Percentiles rank a stretch among this genome's conserved stretches.
Evolutionary conservation across 352 stramenopile species (phyloP).

Genomic region (Phytopythium litorale): DNA sequence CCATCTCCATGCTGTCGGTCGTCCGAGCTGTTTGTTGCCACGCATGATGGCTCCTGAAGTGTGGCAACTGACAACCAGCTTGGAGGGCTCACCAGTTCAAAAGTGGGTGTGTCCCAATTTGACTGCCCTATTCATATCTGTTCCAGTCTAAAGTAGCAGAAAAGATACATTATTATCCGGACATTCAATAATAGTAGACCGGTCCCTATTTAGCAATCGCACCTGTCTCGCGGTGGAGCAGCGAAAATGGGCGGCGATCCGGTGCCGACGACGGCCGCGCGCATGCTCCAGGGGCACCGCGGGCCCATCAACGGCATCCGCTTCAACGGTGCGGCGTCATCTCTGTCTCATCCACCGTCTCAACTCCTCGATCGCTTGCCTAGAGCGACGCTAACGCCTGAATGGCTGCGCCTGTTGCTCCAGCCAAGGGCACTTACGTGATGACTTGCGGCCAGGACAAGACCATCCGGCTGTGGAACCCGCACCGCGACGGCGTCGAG

Average conservation of each 20-base stretch:
- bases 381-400: neutral
- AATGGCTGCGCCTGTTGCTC: neutral
- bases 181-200: neutral
- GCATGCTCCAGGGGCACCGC: slow-evolving; percentile 61
- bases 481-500: slow-evolving; percentile 67
- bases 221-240: neutral
- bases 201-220: neutral
- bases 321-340: slow-evolving; percentile 60
- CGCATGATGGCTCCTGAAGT: too few species aligned
- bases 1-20: too few species aligned
- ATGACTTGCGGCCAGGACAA: slow-evolving; percentile 89
- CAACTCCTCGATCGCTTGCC: neutral
- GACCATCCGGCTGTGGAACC: slow-evolving; percentile 86
- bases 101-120: neutral
- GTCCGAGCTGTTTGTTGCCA: too few species aligned
- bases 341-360: neutral
- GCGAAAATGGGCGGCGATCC: slow-evolving; percentile 8
- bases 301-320: slow-evolving; percentile 73
- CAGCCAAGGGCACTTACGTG: slow-evolving; percentile 86
- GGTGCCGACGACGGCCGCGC: slow-evolving; percentile 35
- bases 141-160: neutral
- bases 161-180: neutral
- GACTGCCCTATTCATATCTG: neutral
- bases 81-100: neutral
- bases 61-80: too few species aligned